Evolutionary conservation across 805 yeast genomes (phyloP), one percentile per base, ranked within the genome.

Genomic region (Candida boleticola): DNA sequence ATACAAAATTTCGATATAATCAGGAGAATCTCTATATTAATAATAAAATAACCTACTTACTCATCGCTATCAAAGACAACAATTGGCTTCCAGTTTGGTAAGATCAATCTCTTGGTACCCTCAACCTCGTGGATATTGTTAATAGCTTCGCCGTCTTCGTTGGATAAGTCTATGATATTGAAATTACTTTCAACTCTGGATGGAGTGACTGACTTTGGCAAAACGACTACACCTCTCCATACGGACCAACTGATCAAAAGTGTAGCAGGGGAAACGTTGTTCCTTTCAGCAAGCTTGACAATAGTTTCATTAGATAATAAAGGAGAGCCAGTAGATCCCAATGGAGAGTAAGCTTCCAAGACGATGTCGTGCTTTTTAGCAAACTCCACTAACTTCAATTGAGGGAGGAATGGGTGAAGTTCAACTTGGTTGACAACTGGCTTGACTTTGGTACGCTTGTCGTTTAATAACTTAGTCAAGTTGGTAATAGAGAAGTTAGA

Each of bases 351-450:
- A 7, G 95, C 95, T 59, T 83, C 83, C 41, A 83, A 60, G 17
- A 45, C 27, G 35, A 54, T 53, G 29, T 39, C 52, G 20, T 54
- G 43, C 29, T 46, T 36, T 39, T 48, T 26, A 69, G 58, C 45
- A 83, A 81, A 46, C 71, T 77, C 86, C 44, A 83, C 69, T 47
- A 74, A 73, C 36, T 90, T 89, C 25, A 44, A 46, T 48, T 57
- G 53, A 18, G 60, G 64, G 31, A 57, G 54, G 47, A 57, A 57
- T 29, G 64, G 66, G 61, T 87, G 95, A 29, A 80, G 64, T 67
- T 88, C 95, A 45, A 85, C 73, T 69, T 88, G 95, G 64, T 83
- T 80, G 32, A 73, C 79, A 10, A 78, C 89, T 4, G 96, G 96
- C 25, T 71, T 74, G 38, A 77, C 59, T 29, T 65, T 75, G 41